Conservation (phyloP, 148 eudicot species). For the Vaccinium darrowii region DNA sequence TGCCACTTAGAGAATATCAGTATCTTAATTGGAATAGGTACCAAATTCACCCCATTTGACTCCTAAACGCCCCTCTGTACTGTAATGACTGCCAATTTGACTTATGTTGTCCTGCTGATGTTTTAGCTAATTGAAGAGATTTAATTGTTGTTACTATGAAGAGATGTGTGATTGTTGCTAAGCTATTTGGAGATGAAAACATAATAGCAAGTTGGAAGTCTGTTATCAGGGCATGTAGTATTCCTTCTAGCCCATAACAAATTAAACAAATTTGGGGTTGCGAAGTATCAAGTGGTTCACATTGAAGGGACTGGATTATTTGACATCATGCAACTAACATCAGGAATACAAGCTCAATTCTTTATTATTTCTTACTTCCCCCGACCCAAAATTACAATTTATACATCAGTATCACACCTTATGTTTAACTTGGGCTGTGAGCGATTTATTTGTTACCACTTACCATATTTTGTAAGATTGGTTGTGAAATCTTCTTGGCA, state of each 20-base stretch:
- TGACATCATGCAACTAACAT: background rate
- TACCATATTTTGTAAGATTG: background rate
- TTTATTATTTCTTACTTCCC: background rate
- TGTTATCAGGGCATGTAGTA: background rate
- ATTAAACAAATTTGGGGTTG: background rate
- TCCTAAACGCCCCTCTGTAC: background rate
- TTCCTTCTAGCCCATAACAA: background rate
- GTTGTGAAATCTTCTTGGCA: background rate
- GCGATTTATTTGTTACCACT: background rate
- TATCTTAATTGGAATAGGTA: background rate
- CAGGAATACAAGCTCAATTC: background rate
- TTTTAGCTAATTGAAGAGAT: background rate
- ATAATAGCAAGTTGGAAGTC: background rate
- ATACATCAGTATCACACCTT: background rate
- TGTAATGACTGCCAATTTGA: background rate
- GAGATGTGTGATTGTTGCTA: background rate
- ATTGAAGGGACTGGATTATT: background rate
- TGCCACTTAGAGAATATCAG: background rate
- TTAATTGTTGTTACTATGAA: background rate
- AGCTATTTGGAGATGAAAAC: background rate
- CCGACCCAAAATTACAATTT: background rate
- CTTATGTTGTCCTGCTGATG: background rate
- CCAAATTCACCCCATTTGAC: background rate
- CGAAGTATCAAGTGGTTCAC: background rate
- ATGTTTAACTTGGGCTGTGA: background rate